Base-by-base conservation (phyloP, 345 rosid genomes). In the Gossypium raimondii region DNA sequence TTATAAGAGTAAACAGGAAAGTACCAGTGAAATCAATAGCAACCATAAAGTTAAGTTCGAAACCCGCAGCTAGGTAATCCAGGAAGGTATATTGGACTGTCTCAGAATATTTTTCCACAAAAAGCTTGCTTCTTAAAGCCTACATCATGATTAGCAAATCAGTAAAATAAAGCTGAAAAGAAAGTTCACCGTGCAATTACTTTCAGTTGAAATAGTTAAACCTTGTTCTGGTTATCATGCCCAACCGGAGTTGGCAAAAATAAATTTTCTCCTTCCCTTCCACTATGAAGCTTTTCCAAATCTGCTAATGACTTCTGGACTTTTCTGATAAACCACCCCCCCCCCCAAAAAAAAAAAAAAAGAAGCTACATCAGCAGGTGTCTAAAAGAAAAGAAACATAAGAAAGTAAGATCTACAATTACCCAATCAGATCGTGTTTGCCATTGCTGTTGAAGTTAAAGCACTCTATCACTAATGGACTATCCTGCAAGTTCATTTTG, bases 21-120 rank as follows among this genome's bases (percentile, higher is more conserved):
- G 66, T 81, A 94, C 98, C 98, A 2, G 98, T 94, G 81, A 90
- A 94, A 86, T 94, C 98, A 77, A 94, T 77, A 65, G 98, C 98
- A 72, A 90, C 92, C 97, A 94, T 94, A 88, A 94, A 92, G 85
- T 89, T 92, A 75, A 94, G 83, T 81, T 94, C 97, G 53, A 85
- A 94, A 75, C 98, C 98, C 56, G 80, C 89, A 27, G 85, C 86
- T 85, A 92, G 76, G 86, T 92, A 94, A 73, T 94, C 98, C 73
- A 94, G 84, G 82, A 94, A 94, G 51, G 97, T 89, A 73, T 84
- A 78, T 78, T 88, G 91, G 71, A 80, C 78, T 51, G 87, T 87
- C 81, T 92, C 97, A 48, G 88, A 84, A 78, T 84, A 89, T 76
- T 81, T 87, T 74, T 90, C 94, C 67, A 94, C 93, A 56, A 69